Percentiles rank a stretch among this genome's conserved stretches.
Evolutionary conservation across 306 rosid species (phyloP).

Genomic region (Alnus rubra): DNA sequence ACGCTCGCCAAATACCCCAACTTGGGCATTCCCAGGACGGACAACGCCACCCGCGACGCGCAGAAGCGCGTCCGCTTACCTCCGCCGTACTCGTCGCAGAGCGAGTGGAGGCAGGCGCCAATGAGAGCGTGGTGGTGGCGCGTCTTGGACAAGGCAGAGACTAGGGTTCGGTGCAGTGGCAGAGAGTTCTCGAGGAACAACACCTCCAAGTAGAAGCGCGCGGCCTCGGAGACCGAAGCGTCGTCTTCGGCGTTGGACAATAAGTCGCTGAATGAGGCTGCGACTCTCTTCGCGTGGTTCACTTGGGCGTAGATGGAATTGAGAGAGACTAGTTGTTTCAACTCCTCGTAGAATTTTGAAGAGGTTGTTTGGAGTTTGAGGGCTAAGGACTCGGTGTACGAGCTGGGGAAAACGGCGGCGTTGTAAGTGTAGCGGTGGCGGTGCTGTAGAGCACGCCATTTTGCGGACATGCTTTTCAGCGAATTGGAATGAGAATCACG

Average conservation of each 20-base stretch:
- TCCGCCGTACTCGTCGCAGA: constrained; percentile 48
- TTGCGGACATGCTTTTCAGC: constrained; percentile 70
- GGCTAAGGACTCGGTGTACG: constrained; percentile 47
- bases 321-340: constrained; percentile 44
- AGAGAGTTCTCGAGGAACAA: constrained; percentile 71
- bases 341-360: constrained; percentile 48
- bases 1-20: constrained; percentile 64
- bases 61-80: constrained; percentile 52
- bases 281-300: constrained; percentile 49
- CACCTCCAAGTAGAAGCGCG: constrained; percentile 59
- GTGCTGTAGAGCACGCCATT: constrained; percentile 97
- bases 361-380: neutral
- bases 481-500: neutral
- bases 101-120: constrained; percentile 42
- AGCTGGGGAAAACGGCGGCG: constrained; percentile 68
- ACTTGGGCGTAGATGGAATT: constrained; percentile 72
- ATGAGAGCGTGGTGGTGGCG: constrained; percentile 33
- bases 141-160: constrained; percentile 59
- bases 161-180: constrained; percentile 71
- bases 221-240: constrained; percentile 31
- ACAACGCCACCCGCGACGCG: constrained; percentile 66
- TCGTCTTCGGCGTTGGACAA: constrained; percentile 33
- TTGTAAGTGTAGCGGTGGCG: constrained; percentile 94
- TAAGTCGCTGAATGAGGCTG: constrained; percentile 54
- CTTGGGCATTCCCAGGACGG: constrained; percentile 77